phyloP scores from a whole-genome alignment of 169 alveolate genomes.

The Plasmodium knowlesi region DNA sequence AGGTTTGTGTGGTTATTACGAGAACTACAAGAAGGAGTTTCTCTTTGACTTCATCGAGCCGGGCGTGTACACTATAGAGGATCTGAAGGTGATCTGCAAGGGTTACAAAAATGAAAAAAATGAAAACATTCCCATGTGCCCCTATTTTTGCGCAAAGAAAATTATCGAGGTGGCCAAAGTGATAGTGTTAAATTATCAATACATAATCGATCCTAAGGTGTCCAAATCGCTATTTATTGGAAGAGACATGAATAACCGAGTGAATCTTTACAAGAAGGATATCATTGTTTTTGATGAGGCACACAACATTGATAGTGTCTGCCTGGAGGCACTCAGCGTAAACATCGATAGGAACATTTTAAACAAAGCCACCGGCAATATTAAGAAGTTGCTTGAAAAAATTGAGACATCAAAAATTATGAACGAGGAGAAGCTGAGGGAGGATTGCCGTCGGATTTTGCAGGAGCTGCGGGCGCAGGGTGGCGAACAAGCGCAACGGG shows the following conservation, averaged over 20 bases:
- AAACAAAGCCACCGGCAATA: constrained; percentile 90
- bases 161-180: constrained; percentile 94
- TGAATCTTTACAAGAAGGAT: constrained; percentile 52
- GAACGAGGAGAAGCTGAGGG: constrained; percentile 75
- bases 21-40: constrained; percentile 85
- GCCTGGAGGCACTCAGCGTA: constrained; percentile 97
- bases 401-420: constrained; percentile 82
- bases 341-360: constrained; percentile 90
- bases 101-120: constrained; percentile 82
- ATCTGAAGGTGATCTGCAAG: constrained; percentile 88
- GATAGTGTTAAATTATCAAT: constrained; percentile 96
- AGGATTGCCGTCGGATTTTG: constrained; percentile 58
- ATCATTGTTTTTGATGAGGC: constrained; percentile 97
- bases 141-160: constrained; percentile 96
- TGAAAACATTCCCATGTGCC: constrained; percentile 89
- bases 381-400: constrained; percentile 79
- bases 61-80: constrained; percentile 97
- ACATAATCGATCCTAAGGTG: constrained; percentile 96
- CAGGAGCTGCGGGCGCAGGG: not conserved
- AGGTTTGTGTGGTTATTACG: constrained; percentile 90
- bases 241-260: constrained; percentile 27
- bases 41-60: constrained; percentile 76
- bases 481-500: not conserved
- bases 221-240: constrained; percentile 81
- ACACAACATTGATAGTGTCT: constrained; percentile 98